Conservation (phyloP, 768 basidiomycete genomes). For the Porphyrellus cyaneotinctus region DNA sequence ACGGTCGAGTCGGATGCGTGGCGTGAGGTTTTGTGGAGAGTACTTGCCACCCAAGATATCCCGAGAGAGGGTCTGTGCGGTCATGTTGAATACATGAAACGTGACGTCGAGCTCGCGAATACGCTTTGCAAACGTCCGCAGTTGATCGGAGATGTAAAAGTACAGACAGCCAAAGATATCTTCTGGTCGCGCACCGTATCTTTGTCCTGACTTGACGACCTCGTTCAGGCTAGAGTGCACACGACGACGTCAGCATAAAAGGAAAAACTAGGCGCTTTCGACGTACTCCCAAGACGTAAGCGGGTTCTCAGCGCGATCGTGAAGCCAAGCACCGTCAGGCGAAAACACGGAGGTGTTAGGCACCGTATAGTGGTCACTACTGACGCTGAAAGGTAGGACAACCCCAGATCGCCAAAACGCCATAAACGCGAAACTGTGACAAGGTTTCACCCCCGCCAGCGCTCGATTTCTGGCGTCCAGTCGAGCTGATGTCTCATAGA, state of each 20-base stretch:
- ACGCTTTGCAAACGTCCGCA: constrained; percentile 36
- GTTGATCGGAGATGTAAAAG: constrained; percentile 40
- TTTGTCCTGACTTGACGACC: constrained; percentile 35
- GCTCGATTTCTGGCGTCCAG: constrained; percentile 40
- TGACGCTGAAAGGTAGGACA: constrained; percentile 42
- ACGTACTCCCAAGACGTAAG: constrained; percentile 48
- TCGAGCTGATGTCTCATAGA: constrained; percentile 32
- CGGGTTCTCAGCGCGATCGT: constrained; percentile 34
- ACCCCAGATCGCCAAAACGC: constrained; percentile 39
- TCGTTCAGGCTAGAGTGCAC: constrained; percentile 33
- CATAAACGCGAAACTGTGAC: constrained; percentile 39
- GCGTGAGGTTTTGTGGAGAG: constrained; percentile 21
- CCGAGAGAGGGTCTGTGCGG: constrained; percentile 38
- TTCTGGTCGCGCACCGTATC: constrained; percentile 34
- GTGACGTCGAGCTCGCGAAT: constrained; percentile 35
- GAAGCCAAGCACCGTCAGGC: constrained; percentile 41
- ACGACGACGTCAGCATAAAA: neutral
- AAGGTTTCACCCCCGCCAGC: constrained; percentile 35
- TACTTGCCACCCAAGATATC: constrained; percentile 29
- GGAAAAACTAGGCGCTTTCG: neutral
- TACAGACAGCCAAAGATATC: constrained; percentile 49
- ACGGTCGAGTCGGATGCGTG: constrained; percentile 37
- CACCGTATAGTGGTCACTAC: constrained; percentile 33
- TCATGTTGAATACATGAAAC: constrained; percentile 32
- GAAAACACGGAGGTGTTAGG: constrained; percentile 46